Percentiles rank a stretch among this genome's conserved stretches.
Conservation (phyloP, 805 yeast species). For the Suhomyces sp. region DNA sequence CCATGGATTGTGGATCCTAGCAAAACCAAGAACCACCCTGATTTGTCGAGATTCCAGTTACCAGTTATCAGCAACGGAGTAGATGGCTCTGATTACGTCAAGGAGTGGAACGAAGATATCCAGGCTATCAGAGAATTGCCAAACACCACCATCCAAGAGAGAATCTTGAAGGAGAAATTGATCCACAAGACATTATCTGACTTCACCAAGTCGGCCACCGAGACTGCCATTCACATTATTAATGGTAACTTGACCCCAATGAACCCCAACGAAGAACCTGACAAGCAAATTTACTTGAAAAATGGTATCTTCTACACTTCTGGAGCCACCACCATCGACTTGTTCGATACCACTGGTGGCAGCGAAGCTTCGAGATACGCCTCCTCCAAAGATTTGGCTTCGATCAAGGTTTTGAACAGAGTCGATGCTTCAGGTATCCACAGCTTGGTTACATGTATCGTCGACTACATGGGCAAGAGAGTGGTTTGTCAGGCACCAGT, state of each 20-base stretch:
- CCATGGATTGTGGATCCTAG: conserved; percentile 70
- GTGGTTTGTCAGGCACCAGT: conserved; percentile 92
- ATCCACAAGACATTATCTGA: conserved; percentile 70
- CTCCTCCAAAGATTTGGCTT: conserved; percentile 71
- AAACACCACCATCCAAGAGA: conserved; percentile 53
- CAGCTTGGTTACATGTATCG: conserved; percentile 76
- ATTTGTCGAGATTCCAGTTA: conserved; percentile 58
- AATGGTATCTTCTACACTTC: conserved; percentile 86
- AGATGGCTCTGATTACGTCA: conserved; percentile 54
- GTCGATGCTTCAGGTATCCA: conserved; percentile 61
- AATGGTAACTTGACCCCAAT: conserved; percentile 72
- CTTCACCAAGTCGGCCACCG: conserved; percentile 70
- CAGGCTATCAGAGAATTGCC: conserved; percentile 80
- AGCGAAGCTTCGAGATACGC: conserved; percentile 83
- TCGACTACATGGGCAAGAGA: conserved; percentile 88
- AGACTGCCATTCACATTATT: conserved; percentile 74
- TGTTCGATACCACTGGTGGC: conserved; percentile 68
- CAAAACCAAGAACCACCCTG: conserved; percentile 39
- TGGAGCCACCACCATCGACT: conserved; percentile 56
- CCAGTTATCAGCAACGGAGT: conserved; percentile 52
- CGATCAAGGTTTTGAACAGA: conserved; percentile 65
- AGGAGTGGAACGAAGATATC: conserved; percentile 90
- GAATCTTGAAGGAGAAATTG: conserved; percentile 72
- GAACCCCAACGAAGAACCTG: conserved; percentile 70
- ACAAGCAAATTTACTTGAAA: conserved; percentile 65